These are phyloP conservation scores for Ceratocystis alfenasii DNA, from an alignment of 2,329 filamentous ascomycete species.

Conservation along the genomic window DNA sequence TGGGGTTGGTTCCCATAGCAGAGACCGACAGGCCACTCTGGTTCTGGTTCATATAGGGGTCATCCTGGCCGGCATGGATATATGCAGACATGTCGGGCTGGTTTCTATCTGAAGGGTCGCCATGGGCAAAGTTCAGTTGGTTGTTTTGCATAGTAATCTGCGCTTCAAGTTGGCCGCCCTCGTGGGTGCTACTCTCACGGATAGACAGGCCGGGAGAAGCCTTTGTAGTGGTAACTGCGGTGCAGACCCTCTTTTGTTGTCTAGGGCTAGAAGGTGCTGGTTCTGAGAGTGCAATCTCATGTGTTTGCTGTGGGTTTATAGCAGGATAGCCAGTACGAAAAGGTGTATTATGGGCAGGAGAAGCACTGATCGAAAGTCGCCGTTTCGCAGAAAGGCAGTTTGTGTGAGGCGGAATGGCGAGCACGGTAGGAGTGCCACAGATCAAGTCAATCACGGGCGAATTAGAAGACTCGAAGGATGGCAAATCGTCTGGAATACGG, in stretches of 20 bases:
- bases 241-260: background rate
- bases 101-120: constrained; percentile 39
- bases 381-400: constrained; percentile 9
- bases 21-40: constrained; percentile 48
- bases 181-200: constrained; percentile 30
- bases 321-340: constrained; percentile 40
- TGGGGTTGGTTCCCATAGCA: constrained; percentile 38
- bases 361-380: constrained; percentile 25
- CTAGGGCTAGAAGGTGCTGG: constrained; percentile 12
- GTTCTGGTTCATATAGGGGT: constrained; percentile 35
- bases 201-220: background rate
- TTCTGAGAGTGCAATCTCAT: background rate
- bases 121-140: constrained; percentile 38
- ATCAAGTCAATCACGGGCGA: background rate
- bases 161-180: constrained; percentile 29
- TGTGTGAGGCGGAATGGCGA: background rate
- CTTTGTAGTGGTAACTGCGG: background rate
- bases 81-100: constrained; percentile 38
- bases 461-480: background rate
- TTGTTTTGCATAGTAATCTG: constrained; percentile 45
- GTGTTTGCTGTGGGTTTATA: background rate
- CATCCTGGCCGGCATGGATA: constrained; percentile 38
- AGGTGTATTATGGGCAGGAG: constrained; percentile 39
- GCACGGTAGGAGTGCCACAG: constrained; percentile 10
- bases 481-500: background rate